Conservation (phyloP, 441 rosid genomes). For the Raphanus hybrid region DNA sequence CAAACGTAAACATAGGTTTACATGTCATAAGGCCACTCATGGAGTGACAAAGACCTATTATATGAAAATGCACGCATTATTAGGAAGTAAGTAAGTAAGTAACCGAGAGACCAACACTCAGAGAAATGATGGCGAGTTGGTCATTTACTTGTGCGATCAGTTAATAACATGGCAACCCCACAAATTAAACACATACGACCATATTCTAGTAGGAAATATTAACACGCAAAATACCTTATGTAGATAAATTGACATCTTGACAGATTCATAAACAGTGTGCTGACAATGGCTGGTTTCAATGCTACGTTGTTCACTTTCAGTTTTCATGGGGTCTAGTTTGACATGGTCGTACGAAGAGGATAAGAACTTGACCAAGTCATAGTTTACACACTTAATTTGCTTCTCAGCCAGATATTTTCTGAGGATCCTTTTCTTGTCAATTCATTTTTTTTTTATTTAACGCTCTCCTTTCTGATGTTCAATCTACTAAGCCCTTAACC, state of each 20-base stretch:
- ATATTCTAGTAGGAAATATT: neutral
- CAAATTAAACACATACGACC: neutral
- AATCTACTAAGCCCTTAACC: neutral
- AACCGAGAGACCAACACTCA: neutral
- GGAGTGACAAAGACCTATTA: neutral
- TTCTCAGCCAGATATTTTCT: neutral
- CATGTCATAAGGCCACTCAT: slow-evolving; percentile 18
- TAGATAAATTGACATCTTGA: neutral
- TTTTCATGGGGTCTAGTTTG: neutral
- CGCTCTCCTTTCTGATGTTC: neutral
- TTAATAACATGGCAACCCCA: neutral
- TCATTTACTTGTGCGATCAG: neutral
- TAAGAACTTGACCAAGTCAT: neutral
- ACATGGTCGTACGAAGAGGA: neutral
- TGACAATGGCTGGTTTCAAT: neutral
- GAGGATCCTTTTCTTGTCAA: neutral
- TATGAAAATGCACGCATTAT: neutral
- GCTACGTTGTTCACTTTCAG: neutral
- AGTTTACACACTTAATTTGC: neutral
- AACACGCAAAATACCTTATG: neutral
- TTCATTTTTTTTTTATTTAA: neutral
- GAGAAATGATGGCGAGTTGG: neutral
- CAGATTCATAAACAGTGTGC: neutral
- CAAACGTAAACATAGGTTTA: neutral
- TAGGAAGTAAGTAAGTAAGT: neutral